These are phyloP conservation scores for Termitomyces sp. DNA, from an alignment of 768 basidiomycete species.

Conservation along the genomic window DNA sequence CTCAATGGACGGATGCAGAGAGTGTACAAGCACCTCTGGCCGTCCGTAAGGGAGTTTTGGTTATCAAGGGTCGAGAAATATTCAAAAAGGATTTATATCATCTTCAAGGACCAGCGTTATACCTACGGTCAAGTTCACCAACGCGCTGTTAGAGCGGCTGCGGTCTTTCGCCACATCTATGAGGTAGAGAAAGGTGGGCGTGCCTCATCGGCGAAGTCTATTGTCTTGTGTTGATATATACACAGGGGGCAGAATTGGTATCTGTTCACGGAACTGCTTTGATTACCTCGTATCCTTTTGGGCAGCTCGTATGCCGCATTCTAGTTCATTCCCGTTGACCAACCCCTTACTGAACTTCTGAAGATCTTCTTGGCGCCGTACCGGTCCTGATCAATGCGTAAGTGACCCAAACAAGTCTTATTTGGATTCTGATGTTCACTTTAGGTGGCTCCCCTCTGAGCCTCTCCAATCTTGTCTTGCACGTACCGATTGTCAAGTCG, in stretches of 20 bases:
- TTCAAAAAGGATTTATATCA: slow-evolving; percentile 47
- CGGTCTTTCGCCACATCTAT: slow-evolving; percentile 39
- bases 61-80: slow-evolving; percentile 37
- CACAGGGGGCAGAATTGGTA: slow-evolving; percentile 53
- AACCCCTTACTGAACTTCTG: slow-evolving; percentile 1
- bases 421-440: background rate
- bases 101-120: slow-evolving; percentile 49
- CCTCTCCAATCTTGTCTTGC: slow-evolving; percentile 51
- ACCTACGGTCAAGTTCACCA: slow-evolving; percentile 45
- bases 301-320: slow-evolving; percentile 47
- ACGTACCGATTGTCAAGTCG: slow-evolving; percentile 49
- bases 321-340: slow-evolving; percentile 3
- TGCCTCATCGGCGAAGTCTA: background rate
- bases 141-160: slow-evolving; percentile 41
- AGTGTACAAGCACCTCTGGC: slow-evolving; percentile 58
- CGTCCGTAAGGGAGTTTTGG: slow-evolving; percentile 55
- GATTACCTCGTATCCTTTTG: slow-evolving; percentile 60
- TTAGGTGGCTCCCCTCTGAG: slow-evolving; percentile 50
- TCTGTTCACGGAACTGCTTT: slow-evolving; percentile 61
- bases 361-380: slow-evolving; percentile 61
- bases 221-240: background rate
- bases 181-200: slow-evolving; percentile 45
- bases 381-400: slow-evolving; percentile 59
- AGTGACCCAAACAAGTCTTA: slow-evolving; percentile 16
- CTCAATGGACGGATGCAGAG: slow-evolving; percentile 48